A percentile compares a stretch with the other conserved stretches of the same genome.
Conservation (phyloP, 2,329 filamentous ascomycete species). For the Sarocladium strictum region DNA sequence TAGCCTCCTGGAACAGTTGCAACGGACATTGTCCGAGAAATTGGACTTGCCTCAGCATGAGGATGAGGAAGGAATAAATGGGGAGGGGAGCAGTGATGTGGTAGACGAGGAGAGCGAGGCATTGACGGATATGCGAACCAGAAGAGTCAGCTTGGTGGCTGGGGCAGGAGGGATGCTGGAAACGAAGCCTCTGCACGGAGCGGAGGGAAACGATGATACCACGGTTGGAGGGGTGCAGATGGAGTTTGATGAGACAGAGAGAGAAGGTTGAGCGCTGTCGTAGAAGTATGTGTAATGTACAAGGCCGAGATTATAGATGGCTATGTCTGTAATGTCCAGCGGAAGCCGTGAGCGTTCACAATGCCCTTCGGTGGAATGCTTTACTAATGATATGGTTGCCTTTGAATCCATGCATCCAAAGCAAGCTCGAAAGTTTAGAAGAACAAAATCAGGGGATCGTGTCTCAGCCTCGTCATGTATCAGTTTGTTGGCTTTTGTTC, state of each 20-base stretch:
- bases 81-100: slow-evolving; percentile 30
- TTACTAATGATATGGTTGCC: too few relatives aligned
- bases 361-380: too few relatives aligned
- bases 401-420: too few relatives aligned
- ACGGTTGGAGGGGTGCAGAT: slow-evolving; percentile 21
- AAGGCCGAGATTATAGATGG: not conserved
- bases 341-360: too few relatives aligned
- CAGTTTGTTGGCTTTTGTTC: too few relatives aligned
- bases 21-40: slow-evolving; percentile 42
- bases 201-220: slow-evolving; percentile 17
- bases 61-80: slow-evolving; percentile 16
- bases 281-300: not conserved
- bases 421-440: too few relatives aligned
- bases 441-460: too few relatives aligned
- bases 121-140: slow-evolving; percentile 31
- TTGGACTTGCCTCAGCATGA: slow-evolving; percentile 28
- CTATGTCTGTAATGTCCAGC: too few relatives aligned
- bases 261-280: not conserved
- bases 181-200: slow-evolving; percentile 39
- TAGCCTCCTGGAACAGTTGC: slow-evolving; percentile 45
- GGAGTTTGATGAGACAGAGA: slow-evolving; percentile 34
- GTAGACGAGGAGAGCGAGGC: slow-evolving; percentile 48
- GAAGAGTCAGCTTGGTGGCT: slow-evolving; percentile 50
- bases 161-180: slow-evolving; percentile 37
- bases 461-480: too few relatives aligned